These are phyloP conservation scores for Isatis tinctoria DNA, from an alignment of 345 rosid species.

Conservation along the genomic window DNA sequence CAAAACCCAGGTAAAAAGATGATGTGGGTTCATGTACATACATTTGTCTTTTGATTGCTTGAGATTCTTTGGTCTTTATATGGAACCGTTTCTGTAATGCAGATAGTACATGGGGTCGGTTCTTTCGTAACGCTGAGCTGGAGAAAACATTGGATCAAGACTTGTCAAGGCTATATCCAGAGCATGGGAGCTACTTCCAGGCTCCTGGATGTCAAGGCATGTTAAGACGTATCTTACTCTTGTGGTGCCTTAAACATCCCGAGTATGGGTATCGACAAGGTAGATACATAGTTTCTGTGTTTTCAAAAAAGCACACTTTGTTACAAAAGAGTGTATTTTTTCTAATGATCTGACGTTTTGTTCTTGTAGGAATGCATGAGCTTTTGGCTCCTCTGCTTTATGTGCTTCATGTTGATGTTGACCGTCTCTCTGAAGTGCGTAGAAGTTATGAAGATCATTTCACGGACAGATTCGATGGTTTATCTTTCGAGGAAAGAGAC, in stretches of 20 bases:
- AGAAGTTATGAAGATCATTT: constrained; percentile 78
- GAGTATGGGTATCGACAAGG: constrained; percentile 90
- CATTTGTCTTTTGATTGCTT: background rate
- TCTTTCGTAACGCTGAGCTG: constrained; percentile 88
- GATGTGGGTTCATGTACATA: background rate
- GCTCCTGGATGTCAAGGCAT: constrained; percentile 96
- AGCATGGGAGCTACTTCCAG: constrained; percentile 90
- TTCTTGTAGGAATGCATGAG: constrained; percentile 84
- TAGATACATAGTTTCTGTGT: constrained; percentile 1
- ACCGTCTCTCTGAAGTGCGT: constrained; percentile 76
- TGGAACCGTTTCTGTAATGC: constrained; percentile 11
- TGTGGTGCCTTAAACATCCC: constrained; percentile 96
- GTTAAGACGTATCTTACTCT: constrained; percentile 75
- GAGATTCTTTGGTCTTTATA: background rate
- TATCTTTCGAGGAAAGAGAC: constrained; percentile 73
- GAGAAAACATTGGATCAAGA: constrained; percentile 96
- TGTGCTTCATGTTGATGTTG: constrained; percentile 87
- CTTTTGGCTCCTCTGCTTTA: constrained; percentile 89
- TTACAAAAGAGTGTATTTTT: background rate
- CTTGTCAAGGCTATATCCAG: constrained; percentile 89
- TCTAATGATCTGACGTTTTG: background rate
- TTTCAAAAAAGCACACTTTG: background rate
- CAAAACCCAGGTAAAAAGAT: constrained; percentile 78
- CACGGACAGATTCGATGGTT: constrained; percentile 80
- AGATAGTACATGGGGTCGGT: constrained; percentile 98